These are phyloP conservation scores for Rhodotorula taiwanensis DNA, from an alignment of 768 basidiomycete genomes.

Conservation along the genomic window DNA sequence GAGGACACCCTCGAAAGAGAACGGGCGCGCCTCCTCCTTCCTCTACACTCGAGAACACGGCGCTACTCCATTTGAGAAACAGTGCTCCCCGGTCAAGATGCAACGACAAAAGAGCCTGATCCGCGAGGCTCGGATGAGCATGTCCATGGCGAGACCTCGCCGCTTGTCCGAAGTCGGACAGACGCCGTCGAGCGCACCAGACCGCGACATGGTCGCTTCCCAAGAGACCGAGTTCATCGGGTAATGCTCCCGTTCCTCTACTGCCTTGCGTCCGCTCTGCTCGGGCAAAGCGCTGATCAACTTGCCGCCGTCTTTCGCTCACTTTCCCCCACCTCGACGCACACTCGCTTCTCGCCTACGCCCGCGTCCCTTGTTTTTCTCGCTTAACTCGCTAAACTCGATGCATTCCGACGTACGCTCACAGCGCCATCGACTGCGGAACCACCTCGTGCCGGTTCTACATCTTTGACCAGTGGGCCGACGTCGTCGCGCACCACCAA, in stretches of 20 bases:
- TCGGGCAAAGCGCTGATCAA: not conserved
- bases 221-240: slow-evolving; percentile 33
- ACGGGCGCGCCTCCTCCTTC: too few species aligned
- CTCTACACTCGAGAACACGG: too few species aligned
- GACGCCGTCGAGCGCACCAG: slow-evolving; percentile 13
- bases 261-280: too few species aligned
- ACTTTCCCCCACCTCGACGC: too few species aligned
- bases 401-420: not conserved
- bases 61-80: too few species aligned
- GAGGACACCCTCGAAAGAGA: too few species aligned
- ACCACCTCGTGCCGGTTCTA: slow-evolving; percentile 40
- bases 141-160: too few species aligned
- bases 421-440: slow-evolving; percentile 39
- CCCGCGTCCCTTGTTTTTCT: not conserved
- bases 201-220: slow-evolving; percentile 18
- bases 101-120: not conserved
- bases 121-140: not conserved
- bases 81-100: too few species aligned
- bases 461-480: slow-evolving; percentile 40
- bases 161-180: slow-evolving; percentile 10
- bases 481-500: slow-evolving; percentile 69
- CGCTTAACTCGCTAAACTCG: not conserved
- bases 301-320: not conserved
- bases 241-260: not conserved
- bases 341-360: too few species aligned